Evolutionary conservation across 169 alveolate genomes (phyloP).

Genomic region (Cryptosporidium sp.): DNA sequence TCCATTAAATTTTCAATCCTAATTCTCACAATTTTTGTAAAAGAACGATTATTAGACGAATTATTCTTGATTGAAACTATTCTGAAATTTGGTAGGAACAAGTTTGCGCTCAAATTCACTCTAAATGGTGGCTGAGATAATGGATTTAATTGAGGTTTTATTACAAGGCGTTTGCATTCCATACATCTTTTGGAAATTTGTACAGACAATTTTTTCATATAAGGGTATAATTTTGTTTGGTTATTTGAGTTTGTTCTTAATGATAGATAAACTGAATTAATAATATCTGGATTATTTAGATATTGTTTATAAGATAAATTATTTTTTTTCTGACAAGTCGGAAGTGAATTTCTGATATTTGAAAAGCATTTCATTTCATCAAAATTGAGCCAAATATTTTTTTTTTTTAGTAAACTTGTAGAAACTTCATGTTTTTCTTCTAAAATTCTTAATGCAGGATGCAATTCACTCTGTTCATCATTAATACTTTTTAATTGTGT

Average conservation of each 20-base stretch:
- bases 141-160: conserved; percentile 78
- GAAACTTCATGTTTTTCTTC: neutral
- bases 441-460: neutral
- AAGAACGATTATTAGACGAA: neutral
- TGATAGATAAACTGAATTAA: conserved; percentile 32
- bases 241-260: neutral
- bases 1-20: conserved; percentile 56
- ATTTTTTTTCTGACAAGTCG: neutral
- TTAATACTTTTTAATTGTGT: neutral
- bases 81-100: conserved; percentile 53
- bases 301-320: conserved; percentile 26
- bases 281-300: conserved; percentile 52
- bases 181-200: conserved; percentile 76
- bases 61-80: conserved; percentile 4
- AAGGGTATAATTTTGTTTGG: neutral
- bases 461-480: neutral
- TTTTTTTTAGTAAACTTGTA: neutral
- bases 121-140: conserved; percentile 74
- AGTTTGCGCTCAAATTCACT: conserved; percentile 56
- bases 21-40: neutral
- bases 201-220: conserved; percentile 9
- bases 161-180: conserved; percentile 74
- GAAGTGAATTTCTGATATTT: neutral
- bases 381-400: neutral
- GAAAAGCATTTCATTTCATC: neutral